Evolutionary conservation across 148 eudicot species (phyloP).

Genomic region (Linanthus parryae): DNA sequence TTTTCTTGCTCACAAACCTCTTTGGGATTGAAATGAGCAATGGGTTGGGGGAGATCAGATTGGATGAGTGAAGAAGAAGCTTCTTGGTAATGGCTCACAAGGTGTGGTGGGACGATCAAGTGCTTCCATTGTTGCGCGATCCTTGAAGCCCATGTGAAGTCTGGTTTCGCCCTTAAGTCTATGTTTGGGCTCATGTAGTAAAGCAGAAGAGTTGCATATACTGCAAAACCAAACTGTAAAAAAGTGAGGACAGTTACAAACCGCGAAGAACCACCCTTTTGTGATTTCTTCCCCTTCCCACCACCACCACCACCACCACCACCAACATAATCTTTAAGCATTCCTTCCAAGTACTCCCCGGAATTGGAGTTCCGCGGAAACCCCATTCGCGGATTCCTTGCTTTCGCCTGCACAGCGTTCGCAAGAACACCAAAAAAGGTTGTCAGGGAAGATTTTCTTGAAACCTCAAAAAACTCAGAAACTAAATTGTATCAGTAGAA

Average conservation of each 20-base stretch:
- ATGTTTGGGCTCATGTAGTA: constrained; percentile 86
- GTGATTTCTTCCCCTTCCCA: constrained; percentile 43
- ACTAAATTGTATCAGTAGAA: no score
- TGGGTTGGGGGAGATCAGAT: constrained; percentile 28
- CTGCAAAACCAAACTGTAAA: constrained; percentile 75
- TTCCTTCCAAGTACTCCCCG: constrained; percentile 67
- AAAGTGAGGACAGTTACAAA: constrained; percentile 81
- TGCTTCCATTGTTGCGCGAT: constrained; percentile 77
- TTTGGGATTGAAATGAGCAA: constrained; percentile 11
- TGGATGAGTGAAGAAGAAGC: constrained; percentile 17
- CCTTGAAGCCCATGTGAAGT: constrained; percentile 72
- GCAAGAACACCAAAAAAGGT: no score
- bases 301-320: no score
- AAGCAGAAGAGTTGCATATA: constrained; percentile 76
- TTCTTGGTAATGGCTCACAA: constrained; percentile 58
- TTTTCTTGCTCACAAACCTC: constrained; percentile 77
- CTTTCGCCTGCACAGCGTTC: constrained; percentile 18
- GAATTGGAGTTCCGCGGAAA: constrained; percentile 23
- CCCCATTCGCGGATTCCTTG: constrained; percentile 29
- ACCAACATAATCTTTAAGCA: constrained; percentile 59
- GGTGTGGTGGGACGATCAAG: constrained; percentile 52
- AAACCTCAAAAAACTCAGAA: no score
- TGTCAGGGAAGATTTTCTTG: no score
- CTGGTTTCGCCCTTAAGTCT: constrained; percentile 70
- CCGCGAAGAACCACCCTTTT: constrained; percentile 39